phyloP scores from a whole-genome alignment of 2,329 filamentous ascomycete genomes.

The Juglanconis sp. region DNA sequence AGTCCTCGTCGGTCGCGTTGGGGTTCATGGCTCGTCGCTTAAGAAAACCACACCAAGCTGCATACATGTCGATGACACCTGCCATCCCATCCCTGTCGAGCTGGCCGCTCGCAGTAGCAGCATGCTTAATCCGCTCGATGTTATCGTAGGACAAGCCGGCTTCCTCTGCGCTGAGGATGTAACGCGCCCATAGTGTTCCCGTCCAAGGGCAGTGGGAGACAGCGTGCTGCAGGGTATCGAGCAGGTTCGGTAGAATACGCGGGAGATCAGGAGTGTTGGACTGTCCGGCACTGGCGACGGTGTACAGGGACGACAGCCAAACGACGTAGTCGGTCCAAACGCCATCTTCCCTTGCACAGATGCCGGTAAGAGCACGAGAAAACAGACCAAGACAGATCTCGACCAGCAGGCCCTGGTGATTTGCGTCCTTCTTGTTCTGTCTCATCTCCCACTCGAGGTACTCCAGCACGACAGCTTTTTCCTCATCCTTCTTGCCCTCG shows the following conservation, averaged over 20 bases:
- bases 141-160: slow-evolving; percentile 72
- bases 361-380: slow-evolving; percentile 67
- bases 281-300: slow-evolving; percentile 33
- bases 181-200: slow-evolving; percentile 84
- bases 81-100: slow-evolving; percentile 84
- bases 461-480: slow-evolving; percentile 52
- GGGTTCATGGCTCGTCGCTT: slow-evolving; percentile 78
- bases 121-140: slow-evolving; percentile 87
- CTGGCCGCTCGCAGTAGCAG: slow-evolving; percentile 80
- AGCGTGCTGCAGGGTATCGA: slow-evolving; percentile 75
- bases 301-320: slow-evolving; percentile 58
- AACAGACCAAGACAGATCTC: slow-evolving; percentile 66
- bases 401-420: slow-evolving; percentile 41
- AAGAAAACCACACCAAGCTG: slow-evolving; percentile 91
- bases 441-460: slow-evolving; percentile 85
- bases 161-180: slow-evolving; percentile 80
- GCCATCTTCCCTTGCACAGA: slow-evolving; percentile 69
- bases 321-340: slow-evolving; percentile 84
- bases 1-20: slow-evolving; percentile 73
- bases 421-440: slow-evolving; percentile 54
- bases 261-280: slow-evolving; percentile 35
- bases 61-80: slow-evolving; percentile 85
- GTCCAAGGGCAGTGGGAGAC: slow-evolving; percentile 93
- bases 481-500: slow-evolving; percentile 51
- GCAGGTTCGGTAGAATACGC: slow-evolving; percentile 44